These are phyloP conservation scores for Melanogaster broomeanus DNA, from an alignment of 768 basidiomycete species.

Conservation along the genomic window DNA sequence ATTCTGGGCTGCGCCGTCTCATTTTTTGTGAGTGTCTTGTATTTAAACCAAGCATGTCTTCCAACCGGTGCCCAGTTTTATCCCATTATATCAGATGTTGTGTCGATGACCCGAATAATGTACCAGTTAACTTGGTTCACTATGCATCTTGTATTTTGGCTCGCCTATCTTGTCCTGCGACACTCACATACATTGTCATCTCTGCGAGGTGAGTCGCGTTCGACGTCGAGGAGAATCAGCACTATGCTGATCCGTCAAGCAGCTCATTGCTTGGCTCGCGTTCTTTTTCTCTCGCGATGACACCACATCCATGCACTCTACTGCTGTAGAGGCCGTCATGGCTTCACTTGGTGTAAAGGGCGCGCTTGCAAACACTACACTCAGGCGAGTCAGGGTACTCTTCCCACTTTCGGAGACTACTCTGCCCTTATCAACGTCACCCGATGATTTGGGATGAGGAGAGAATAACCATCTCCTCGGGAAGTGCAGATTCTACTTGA, in stretches of 20 bases:
- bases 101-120: constrained; percentile 14
- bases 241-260: background rate
- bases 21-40: constrained; percentile 20
- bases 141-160: constrained; percentile 10
- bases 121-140: constrained; percentile 15
- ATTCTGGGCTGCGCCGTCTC: constrained; percentile 16
- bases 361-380: too few relatives aligned
- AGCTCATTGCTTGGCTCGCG: constrained; percentile 5
- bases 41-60: background rate
- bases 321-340: too few relatives aligned
- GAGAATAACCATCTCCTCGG: too few relatives aligned
- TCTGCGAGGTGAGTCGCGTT: constrained; percentile 8
- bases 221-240: background rate
- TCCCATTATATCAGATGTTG: constrained; percentile 22
- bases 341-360: too few relatives aligned
- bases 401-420: too few relatives aligned
- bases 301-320: background rate
- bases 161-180: constrained; percentile 7
- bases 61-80: constrained; percentile 16
- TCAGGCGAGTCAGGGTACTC: too few relatives aligned
- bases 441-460: too few relatives aligned
- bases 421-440: too few relatives aligned
- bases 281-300: constrained; percentile 6
- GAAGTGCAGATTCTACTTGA: too few relatives aligned
- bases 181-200: constrained; percentile 1